Percentiles rank a stretch among this genome's conserved stretches.
These are phyloP conservation scores for Eucalyptus sp. DNA, from an alignment of 345 rosid genomes.

Conservation along the genomic window DNA sequence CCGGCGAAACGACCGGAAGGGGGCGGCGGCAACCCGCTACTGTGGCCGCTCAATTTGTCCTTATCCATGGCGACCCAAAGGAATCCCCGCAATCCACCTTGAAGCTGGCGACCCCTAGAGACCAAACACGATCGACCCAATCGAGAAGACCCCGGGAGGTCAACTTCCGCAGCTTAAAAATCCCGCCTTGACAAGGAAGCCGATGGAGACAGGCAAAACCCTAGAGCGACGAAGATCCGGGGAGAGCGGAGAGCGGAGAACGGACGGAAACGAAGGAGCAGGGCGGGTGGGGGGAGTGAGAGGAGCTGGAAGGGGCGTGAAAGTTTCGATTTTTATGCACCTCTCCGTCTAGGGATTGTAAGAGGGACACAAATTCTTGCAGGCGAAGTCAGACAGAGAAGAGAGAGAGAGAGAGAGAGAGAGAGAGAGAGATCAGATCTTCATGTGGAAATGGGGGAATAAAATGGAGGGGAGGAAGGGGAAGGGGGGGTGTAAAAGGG, in stretches of 20 bases:
- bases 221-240: not conserved
- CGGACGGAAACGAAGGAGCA: not conserved
- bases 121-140: not conserved
- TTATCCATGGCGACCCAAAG: conserved; percentile 40
- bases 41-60: conserved; percentile 39
- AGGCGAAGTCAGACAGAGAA: not conserved
- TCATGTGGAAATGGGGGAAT: not conserved
- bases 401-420: not conserved
- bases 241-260: not conserved
- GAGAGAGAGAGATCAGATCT: not conserved
- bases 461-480: not conserved
- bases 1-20: conserved; percentile 7
- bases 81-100: not conserved
- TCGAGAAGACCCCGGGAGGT: not conserved
- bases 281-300: not conserved
- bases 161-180: not conserved
- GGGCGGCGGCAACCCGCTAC: conserved; percentile 3
- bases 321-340: not conserved
- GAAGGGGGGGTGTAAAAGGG: not conserved
- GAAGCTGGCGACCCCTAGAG: not conserved
- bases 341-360: not conserved
- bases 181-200: not conserved
- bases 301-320: not conserved
- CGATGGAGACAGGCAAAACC: not conserved
- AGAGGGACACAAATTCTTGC: not conserved